phyloP scores from a whole-genome alignment of 2,329 filamentous ascomycete species.

The Beauveria sp. region DNA sequence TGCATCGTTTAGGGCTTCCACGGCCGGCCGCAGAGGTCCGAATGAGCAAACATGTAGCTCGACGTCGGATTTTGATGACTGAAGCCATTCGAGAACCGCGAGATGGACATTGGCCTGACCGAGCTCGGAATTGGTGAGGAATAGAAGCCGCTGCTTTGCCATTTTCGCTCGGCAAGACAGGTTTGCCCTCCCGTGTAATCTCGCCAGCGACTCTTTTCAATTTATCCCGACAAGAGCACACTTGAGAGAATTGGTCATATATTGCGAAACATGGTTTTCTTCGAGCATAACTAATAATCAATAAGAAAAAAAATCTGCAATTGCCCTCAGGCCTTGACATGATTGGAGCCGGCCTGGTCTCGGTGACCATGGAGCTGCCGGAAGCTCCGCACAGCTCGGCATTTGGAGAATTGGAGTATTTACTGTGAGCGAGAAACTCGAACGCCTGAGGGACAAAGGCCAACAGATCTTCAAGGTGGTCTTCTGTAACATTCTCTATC shows the following conservation, averaged over 20 bases:
- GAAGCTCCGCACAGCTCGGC: neutral
- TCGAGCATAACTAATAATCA: neutral
- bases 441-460: neutral
- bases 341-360: neutral
- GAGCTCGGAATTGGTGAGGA: constrained; percentile 17
- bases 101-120: constrained; percentile 20
- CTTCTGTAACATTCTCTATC: no score
- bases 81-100: constrained; percentile 15
- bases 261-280: neutral
- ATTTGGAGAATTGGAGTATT: neutral
- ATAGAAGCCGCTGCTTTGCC: constrained; percentile 10
- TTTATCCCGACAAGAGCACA: neutral
- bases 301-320: no score
- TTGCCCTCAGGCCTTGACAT: neutral
- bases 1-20: neutral
- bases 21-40: neutral
- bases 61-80: constrained; percentile 4
- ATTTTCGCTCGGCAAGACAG: neutral
- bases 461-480: neutral
- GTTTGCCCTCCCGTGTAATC: neutral
- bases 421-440: neutral
- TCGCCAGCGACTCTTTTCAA: neutral
- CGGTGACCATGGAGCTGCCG: neutral
- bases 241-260: neutral
- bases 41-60: constrained; percentile 15